A percentile compares a stretch with the other conserved stretches of the same genome.
Evolutionary conservation across 2,329 filamentous ascomycete species (phyloP).

Genomic region (Microsporum audouinii): DNA sequence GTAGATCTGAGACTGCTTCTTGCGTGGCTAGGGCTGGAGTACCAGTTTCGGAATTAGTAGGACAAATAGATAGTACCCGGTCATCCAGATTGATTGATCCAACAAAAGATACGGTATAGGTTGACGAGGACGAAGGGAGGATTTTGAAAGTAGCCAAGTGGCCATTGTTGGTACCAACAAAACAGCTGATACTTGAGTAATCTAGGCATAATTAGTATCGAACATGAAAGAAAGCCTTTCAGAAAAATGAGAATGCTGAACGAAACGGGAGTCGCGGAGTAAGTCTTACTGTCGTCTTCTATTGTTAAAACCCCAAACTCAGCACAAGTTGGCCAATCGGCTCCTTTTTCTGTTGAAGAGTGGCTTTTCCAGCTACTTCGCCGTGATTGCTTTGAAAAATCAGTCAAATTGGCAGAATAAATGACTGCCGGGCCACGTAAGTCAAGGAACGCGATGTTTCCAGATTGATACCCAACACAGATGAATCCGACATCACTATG

Average conservation of each 20-base stretch:
- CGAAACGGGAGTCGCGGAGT: not conserved
- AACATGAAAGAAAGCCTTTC: not conserved
- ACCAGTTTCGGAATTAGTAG: conserved; percentile 69
- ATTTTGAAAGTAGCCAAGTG: conserved; percentile 85
- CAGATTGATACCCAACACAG: conserved; percentile 72
- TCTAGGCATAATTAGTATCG: conserved; percentile 32
- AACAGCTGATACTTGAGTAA: conserved; percentile 87
- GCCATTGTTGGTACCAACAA: conserved; percentile 77
- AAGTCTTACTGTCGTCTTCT: conserved; percentile 59
- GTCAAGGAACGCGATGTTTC: conserved; percentile 71
- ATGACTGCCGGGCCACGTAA: conserved; percentile 78
- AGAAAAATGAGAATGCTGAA: not conserved
- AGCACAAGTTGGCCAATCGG: conserved; percentile 68
- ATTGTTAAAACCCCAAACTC: conserved; percentile 91
- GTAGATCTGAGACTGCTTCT: conserved; percentile 59
- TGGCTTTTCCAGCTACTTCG: conserved; percentile 54
- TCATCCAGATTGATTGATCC: conserved; percentile 59
- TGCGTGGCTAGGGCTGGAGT: conserved; percentile 65
- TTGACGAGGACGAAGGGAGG: conserved; percentile 56
- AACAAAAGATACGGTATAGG: conserved; percentile 61
- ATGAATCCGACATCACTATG: conserved; percentile 92
- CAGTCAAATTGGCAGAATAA: conserved; percentile 58
- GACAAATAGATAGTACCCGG: conserved; percentile 61
- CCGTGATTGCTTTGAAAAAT: conserved; percentile 67
- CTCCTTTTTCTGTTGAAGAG: conserved; percentile 36